These are phyloP conservation scores for Lyophyllum shimeji DNA, from an alignment of 768 basidiomycete species.

Conservation along the genomic window DNA sequence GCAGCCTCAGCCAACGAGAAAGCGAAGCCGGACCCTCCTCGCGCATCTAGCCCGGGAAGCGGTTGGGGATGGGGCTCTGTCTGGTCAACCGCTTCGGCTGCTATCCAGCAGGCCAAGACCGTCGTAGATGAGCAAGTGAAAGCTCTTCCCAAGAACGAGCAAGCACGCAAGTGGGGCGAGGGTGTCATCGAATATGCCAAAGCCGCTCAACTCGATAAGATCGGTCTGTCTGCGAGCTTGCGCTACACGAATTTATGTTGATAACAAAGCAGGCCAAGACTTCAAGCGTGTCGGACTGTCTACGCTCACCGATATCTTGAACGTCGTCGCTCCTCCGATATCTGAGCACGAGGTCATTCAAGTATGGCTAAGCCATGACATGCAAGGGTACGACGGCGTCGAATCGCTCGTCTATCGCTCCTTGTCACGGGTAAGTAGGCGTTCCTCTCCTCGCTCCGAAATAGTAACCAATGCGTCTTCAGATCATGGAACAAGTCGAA, in stretches of 20 bases:
- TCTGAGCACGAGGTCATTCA: slow-evolving; percentile 98
- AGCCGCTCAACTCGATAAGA: slow-evolving; percentile 84
- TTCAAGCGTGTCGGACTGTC: slow-evolving; percentile 86
- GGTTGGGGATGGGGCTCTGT: slow-evolving; percentile 85
- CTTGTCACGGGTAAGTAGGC: slow-evolving; percentile 63
- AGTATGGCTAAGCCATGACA: slow-evolving; percentile 93
- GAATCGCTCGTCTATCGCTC: slow-evolving; percentile 93
- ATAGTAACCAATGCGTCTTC: not conserved
- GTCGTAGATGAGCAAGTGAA: slow-evolving; percentile 95
- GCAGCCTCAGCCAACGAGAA: slow-evolving; percentile 27
- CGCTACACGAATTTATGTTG: not conserved
- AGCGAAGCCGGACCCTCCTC: slow-evolving; percentile 18
- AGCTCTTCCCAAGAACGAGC: slow-evolving; percentile 80
- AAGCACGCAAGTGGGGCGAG: slow-evolving; percentile 86
- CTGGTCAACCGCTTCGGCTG: slow-evolving; percentile 87
- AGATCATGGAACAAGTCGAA: slow-evolving; percentile 95
- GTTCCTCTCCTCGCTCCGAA: not conserved
- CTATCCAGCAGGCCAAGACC: slow-evolving; percentile 81
- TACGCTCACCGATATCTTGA: slow-evolving; percentile 87
- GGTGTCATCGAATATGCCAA: slow-evolving; percentile 87
- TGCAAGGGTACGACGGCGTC: slow-evolving; percentile 94
- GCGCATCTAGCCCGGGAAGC: slow-evolving; percentile 24
- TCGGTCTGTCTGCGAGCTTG: slow-evolving; percentile 51
- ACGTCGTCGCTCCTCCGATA: slow-evolving; percentile 97
- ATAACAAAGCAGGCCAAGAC: slow-evolving; percentile 50